Percentiles rank a stretch among this genome's conserved stretches.
Evolutionary conservation across 1,139 yeast genomes (phyloP).

Genomic region (Geotrichum reessii): DNA sequence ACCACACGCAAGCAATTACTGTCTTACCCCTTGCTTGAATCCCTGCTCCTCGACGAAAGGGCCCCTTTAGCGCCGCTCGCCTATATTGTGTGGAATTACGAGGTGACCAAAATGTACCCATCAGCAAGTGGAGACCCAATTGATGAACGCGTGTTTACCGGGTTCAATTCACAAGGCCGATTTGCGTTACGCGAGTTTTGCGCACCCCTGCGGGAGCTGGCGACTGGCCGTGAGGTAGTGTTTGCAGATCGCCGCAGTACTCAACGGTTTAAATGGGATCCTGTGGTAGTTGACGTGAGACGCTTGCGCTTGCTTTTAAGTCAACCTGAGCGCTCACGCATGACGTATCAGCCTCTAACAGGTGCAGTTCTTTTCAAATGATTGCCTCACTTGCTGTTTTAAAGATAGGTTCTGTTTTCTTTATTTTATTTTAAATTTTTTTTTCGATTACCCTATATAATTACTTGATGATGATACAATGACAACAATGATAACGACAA

Average conservation of each 20-base stretch:
- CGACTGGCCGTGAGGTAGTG: not conserved
- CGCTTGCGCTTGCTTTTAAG: slow-evolving; percentile 5
- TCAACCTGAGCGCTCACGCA: not conserved
- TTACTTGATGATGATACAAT: not conserved
- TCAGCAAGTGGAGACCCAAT: slow-evolving; percentile 9
- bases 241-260: slow-evolving; percentile 3
- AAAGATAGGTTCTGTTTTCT: not conserved
- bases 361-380: slow-evolving; percentile 4
- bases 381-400: too few relatives aligned
- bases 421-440: not conserved
- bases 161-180: slow-evolving; percentile 4
- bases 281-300: slow-evolving; percentile 7
- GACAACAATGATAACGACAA: not conserved
- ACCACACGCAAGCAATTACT: slow-evolving; percentile 7
- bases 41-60: not conserved
- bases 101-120: slow-evolving; percentile 9
- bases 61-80: slow-evolving; percentile 3
- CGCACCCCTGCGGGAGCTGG: slow-evolving; percentile 4
- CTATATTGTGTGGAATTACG: slow-evolving; percentile 7
- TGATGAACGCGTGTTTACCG: slow-evolving; percentile 7
- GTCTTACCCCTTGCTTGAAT: slow-evolving; percentile 10
- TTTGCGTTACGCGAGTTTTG: slow-evolving; percentile 11
- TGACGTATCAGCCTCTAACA: slow-evolving; percentile 6
- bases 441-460: not conserved
- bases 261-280: slow-evolving; percentile 10